These are phyloP conservation scores for Musa troglodytarum DNA, from an alignment of 176 grass and related monocot species.

Conservation along the genomic window DNA sequence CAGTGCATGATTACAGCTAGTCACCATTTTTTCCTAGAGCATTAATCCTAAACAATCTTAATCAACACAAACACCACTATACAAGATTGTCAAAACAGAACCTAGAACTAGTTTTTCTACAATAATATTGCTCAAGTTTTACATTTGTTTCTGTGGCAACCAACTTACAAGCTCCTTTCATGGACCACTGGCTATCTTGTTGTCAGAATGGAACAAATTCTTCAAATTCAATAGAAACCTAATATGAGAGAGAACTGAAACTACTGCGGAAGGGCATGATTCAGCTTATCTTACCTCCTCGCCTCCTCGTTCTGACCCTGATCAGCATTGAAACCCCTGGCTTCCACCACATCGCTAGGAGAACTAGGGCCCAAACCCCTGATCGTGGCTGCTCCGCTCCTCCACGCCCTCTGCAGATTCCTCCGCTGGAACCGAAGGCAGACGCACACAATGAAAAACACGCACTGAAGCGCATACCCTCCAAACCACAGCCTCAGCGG, in stretches of 20 bases:
- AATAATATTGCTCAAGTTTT: not conserved
- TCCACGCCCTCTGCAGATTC: not conserved
- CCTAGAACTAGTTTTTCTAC: not conserved
- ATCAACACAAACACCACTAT: no score
- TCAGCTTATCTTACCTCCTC: not conserved
- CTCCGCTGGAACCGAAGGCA: not conserved
- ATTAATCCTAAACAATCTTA: no score
- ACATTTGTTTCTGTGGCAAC: not conserved
- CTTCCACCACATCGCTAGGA: not conserved
- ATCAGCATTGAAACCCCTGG: not conserved
- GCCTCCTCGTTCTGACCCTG: not conserved
- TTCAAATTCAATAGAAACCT: not conserved
- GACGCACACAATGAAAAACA: not conserved
- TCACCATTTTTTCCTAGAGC: no score
- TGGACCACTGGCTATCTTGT: not conserved
- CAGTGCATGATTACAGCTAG: no score
- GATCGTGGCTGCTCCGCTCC: not conserved
- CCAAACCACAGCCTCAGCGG: not conserved
- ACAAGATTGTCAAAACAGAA: not conserved
- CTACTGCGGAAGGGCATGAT: not conserved
- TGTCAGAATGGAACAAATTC: not conserved
- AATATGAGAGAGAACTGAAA: not conserved
- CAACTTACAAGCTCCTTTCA: not conserved
- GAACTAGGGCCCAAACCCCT: not conserved
- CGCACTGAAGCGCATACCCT: not conserved